Evolutionary conservation across 2,329 filamentous ascomycete genomes (phyloP).

Genomic region (Xylariaceae sp.): DNA sequence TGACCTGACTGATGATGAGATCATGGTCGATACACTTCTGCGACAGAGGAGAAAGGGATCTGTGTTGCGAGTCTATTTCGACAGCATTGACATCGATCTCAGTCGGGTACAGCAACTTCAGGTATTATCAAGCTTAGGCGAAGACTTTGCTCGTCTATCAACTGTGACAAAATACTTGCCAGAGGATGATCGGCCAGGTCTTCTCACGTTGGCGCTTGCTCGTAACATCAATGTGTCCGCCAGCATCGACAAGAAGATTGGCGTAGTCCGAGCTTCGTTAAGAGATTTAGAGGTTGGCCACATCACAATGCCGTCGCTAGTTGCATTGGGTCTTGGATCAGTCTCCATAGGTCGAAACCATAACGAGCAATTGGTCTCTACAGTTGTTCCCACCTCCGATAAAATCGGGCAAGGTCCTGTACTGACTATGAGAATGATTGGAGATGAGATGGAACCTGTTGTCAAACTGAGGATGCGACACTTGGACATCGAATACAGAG

Average conservation of each 20-base stretch:
- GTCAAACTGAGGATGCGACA: constrained; percentile 86
- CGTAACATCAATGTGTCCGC: constrained; percentile 59
- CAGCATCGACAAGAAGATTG: constrained; percentile 66
- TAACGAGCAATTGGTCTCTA: constrained; percentile 67
- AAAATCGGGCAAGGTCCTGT: constrained; percentile 43
- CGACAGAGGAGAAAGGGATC: constrained; percentile 83
- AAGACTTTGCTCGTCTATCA: constrained; percentile 77
- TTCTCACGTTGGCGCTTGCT: constrained; percentile 70
- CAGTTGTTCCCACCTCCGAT: constrained; percentile 31
- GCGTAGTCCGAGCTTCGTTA: constrained; percentile 55
- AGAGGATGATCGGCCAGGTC: constrained; percentile 87
- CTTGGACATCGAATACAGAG: constrained; percentile 80
- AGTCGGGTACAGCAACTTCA: constrained; percentile 61
- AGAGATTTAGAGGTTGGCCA: constrained; percentile 69
- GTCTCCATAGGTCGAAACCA: constrained; percentile 61
- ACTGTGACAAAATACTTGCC: constrained; percentile 92
- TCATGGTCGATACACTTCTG: constrained; percentile 87
- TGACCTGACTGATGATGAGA: constrained; percentile 80
- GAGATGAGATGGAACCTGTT: constrained; percentile 89
- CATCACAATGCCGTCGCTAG: constrained; percentile 77
- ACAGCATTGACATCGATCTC: constrained; percentile 59
- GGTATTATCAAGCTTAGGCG: constrained; percentile 65
- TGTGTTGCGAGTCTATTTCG: constrained; percentile 68
- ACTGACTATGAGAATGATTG: constrained; percentile 84
- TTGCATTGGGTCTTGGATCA: constrained; percentile 69